Conservation (phyloP, 2,329 filamentous ascomycete genomes). For the Rhynchosporium secalis region DNA sequence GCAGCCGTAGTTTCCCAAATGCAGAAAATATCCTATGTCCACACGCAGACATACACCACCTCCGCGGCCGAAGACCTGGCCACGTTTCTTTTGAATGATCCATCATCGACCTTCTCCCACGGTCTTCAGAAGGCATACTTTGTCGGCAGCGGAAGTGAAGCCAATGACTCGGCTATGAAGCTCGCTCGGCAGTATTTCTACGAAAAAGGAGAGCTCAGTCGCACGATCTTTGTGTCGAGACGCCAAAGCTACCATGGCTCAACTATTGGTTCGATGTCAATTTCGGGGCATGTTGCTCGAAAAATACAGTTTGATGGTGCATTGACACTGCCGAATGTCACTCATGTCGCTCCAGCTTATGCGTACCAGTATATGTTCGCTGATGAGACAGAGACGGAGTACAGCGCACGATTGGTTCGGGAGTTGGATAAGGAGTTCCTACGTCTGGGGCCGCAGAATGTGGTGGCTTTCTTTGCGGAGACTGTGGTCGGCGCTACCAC, state of each 20-base stretch:
- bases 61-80: slow-evolving; percentile 49
- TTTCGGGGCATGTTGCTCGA: slow-evolving; percentile 57
- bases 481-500: slow-evolving; percentile 66
- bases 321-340: slow-evolving; percentile 49
- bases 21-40: slow-evolving; percentile 56
- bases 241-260: slow-evolving; percentile 66
- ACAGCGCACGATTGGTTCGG: slow-evolving; percentile 53
- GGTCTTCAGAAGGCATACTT: slow-evolving; percentile 2
- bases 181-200: slow-evolving; percentile 49
- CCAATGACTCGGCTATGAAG: slow-evolving; percentile 5
- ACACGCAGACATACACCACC: slow-evolving; percentile 57
- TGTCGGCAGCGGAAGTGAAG: slow-evolving; percentile 5
- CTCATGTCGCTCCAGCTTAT: slow-evolving; percentile 60
- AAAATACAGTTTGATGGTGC: slow-evolving; percentile 56
- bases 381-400: slow-evolving; percentile 51
- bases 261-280: slow-evolving; percentile 59
- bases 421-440: slow-evolving; percentile 63
- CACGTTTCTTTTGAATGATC: slow-evolving; percentile 39
- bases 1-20: slow-evolving; percentile 60
- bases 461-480: slow-evolving; percentile 65
- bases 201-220: slow-evolving; percentile 47
- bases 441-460: slow-evolving; percentile 56
- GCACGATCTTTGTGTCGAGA: slow-evolving; percentile 61
- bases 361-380: slow-evolving; percentile 54
- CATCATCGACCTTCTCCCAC: slow-evolving; percentile 58